phyloP scores from a whole-genome alignment of 2,329 filamentous ascomycete species.

The Pseudovirgaria hyperparasitica region DNA sequence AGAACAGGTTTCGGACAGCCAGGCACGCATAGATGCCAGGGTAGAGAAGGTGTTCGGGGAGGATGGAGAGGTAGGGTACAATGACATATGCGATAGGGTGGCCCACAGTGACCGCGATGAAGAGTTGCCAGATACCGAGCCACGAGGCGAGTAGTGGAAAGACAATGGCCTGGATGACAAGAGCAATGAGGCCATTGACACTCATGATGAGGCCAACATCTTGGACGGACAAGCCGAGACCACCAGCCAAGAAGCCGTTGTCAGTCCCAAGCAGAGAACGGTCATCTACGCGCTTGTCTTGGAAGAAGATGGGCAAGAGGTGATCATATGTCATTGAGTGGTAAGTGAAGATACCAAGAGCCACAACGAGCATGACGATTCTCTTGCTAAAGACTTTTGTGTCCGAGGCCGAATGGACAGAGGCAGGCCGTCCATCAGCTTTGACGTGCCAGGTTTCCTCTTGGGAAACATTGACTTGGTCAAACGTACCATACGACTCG shows the following conservation, averaged over 20 bases:
- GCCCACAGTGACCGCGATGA: slow-evolving; percentile 50
- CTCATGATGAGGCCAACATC: slow-evolving; percentile 57
- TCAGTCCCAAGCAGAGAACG: too few relatives aligned
- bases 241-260: slow-evolving; percentile 39
- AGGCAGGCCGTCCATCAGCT: slow-evolving; percentile 30
- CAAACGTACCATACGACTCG: slow-evolving; percentile 71
- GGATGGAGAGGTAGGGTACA: slow-evolving; percentile 52
- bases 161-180: slow-evolving; percentile 59
- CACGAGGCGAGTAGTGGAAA: slow-evolving; percentile 52
- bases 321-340: slow-evolving; percentile 95
- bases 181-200: slow-evolving; percentile 56
- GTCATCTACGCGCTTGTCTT: slow-evolving; percentile 48
- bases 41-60: slow-evolving; percentile 42
- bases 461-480: slow-evolving; percentile 40
- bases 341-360: slow-evolving; percentile 82
- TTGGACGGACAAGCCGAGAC: slow-evolving; percentile 52
- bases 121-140: slow-evolving; percentile 55
- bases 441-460: slow-evolving; percentile 40
- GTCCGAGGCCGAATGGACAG: slow-evolving; percentile 17
- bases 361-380: slow-evolving; percentile 65
- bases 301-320: slow-evolving; percentile 82
- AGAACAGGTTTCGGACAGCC: slow-evolving; percentile 51
- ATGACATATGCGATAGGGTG: slow-evolving; percentile 58
- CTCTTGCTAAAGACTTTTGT: slow-evolving; percentile 45
- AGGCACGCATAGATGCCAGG: slow-evolving; percentile 54